Conservation (phyloP, 306 rosid genomes). For the Vicia sativa region DNA sequence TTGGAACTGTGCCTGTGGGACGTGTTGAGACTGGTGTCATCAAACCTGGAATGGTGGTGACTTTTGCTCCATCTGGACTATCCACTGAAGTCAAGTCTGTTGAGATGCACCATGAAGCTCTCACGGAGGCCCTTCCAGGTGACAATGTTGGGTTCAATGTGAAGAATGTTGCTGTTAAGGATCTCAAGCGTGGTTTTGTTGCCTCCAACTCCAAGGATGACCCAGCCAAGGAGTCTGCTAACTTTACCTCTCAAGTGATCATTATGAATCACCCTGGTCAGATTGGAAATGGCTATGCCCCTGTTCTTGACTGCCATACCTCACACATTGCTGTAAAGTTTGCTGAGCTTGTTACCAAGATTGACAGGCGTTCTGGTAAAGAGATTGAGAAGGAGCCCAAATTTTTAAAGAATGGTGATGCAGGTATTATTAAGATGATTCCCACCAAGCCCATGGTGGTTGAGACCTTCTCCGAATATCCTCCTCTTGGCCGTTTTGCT, state of each 20-base stretch:
- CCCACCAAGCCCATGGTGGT: constrained; percentile 95
- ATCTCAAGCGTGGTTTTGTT: constrained; percentile 90
- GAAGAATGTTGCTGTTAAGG: constrained; percentile 93
- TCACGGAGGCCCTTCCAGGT: constrained; percentile 77
- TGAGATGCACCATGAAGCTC: constrained; percentile 94
- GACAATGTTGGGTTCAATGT: constrained; percentile 94
- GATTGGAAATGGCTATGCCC: constrained; percentile 90
- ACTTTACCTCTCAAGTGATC: constrained; percentile 80
- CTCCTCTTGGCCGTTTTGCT: constrained; percentile 89
- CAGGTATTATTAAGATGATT: constrained; percentile 84
- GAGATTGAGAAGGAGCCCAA: constrained; percentile 93
- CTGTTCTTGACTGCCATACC: constrained; percentile 91
- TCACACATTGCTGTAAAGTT: constrained; percentile 90
- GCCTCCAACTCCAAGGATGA: constrained; percentile 95
- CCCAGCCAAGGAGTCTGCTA: constrained; percentile 94
- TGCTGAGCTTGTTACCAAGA: constrained; percentile 74
- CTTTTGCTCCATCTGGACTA: constrained; percentile 77
- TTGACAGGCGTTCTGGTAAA: constrained; percentile 88
- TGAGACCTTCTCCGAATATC: constrained; percentile 79
- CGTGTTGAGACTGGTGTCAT: constrained; percentile 83
- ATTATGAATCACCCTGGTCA: constrained; percentile 97
- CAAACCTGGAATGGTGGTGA: constrained; percentile 78
- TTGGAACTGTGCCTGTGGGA: constrained; percentile 94
- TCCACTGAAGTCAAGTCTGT: constrained; percentile 87
- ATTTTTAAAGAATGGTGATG: constrained; percentile 89